Percentiles rank a stretch among this genome's conserved stretches.
Conservation (phyloP, 2,329 filamentous ascomycete genomes). For the Pseudocercospora fuligena region DNA sequence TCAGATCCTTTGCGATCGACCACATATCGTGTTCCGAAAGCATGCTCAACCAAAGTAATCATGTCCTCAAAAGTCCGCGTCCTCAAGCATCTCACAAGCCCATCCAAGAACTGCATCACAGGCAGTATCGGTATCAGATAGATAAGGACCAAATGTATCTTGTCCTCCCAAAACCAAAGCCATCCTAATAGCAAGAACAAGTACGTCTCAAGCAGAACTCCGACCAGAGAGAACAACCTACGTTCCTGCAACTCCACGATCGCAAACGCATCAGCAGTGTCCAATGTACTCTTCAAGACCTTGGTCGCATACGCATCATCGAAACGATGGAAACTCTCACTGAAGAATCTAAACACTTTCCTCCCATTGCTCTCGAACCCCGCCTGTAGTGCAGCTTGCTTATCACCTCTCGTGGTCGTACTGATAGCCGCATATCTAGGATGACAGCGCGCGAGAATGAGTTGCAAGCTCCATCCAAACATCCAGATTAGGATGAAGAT, state of each 20-base stretch:
- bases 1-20: slow-evolving; percentile 32
- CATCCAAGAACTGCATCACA: slow-evolving; percentile 71
- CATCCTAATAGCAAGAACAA: slow-evolving; percentile 60
- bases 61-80: slow-evolving; percentile 71
- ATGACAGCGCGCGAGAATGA: slow-evolving; percentile 55
- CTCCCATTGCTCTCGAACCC: slow-evolving; percentile 27
- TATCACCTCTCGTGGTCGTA: slow-evolving; percentile 49
- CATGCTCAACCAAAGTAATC: slow-evolving; percentile 58
- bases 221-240: slow-evolving; percentile 33
- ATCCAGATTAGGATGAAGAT: slow-evolving; percentile 44
- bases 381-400: slow-evolving; percentile 21
- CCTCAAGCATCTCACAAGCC: slow-evolving; percentile 68
- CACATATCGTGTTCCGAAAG: slow-evolving; percentile 44
- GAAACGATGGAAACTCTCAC: slow-evolving; percentile 79
- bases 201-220: slow-evolving; percentile 45
- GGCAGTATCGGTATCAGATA: slow-evolving; percentile 71
- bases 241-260: slow-evolving; percentile 79
- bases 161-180: slow-evolving; percentile 58
- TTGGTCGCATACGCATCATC: slow-evolving; percentile 64
- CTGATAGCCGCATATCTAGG: slow-evolving; percentile 52
- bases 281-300: slow-evolving; percentile 68
- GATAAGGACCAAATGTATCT: slow-evolving; percentile 65
- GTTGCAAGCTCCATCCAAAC: slow-evolving; percentile 41
- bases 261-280: slow-evolving; percentile 69
- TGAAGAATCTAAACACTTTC: slow-evolving; percentile 70